Conservation (phyloP, 1,284 basidiomycete genomes). For the Golubevia pallescens region DNA sequence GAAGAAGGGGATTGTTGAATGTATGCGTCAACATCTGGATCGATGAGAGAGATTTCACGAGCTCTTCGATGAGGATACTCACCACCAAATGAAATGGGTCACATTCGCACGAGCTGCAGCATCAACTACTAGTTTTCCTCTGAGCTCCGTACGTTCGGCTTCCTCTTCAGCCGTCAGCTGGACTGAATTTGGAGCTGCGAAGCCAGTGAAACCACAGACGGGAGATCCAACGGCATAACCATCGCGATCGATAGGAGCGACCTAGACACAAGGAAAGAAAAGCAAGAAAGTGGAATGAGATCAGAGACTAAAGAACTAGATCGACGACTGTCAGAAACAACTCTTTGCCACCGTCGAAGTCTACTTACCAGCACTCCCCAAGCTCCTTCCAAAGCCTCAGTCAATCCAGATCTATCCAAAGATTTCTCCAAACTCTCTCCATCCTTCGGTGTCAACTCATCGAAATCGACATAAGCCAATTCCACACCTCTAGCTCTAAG, state of each 20-base stretch:
- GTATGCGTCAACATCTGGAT: too few species aligned
- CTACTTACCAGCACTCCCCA: background rate
- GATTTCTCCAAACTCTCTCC: background rate
- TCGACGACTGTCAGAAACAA: background rate
- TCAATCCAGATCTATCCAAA: background rate
- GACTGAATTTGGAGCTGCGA: background rate
- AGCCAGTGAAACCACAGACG: background rate
- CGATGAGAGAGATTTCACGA: too few species aligned
- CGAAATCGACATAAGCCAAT: background rate
- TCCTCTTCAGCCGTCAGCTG: slow-evolving; percentile 46
- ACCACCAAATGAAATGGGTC: background rate
- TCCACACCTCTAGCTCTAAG: background rate
- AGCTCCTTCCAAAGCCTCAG: background rate
- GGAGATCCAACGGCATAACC: background rate
- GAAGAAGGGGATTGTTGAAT: too few species aligned
- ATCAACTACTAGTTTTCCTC: background rate
- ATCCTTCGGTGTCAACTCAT: background rate
- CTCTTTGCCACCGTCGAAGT: too few species aligned
- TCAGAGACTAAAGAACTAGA: too few species aligned
- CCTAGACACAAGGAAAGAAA: background rate
- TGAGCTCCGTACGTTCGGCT: slow-evolving; percentile 40
- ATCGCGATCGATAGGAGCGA: background rate
- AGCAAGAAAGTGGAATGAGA: background rate
- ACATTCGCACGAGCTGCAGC: background rate
- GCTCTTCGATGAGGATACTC: too few species aligned